A percentile compares a stretch with the other conserved stretches of the same genome.
phyloP scores from a whole-genome alignment of 2,329 filamentous ascomycete genomes.

The Venturia aucupariae region DNA sequence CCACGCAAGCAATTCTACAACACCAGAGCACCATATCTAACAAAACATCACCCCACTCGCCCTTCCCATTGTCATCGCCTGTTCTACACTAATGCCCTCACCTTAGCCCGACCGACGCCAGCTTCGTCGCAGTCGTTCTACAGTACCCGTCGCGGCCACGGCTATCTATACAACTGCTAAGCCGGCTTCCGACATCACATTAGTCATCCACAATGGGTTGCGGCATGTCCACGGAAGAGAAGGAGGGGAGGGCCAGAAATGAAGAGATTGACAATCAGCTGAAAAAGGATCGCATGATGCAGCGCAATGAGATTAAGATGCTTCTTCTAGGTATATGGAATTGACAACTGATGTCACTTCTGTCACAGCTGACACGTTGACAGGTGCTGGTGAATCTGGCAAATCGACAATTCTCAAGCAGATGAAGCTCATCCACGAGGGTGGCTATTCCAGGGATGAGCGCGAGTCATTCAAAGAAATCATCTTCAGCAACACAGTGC shows the following conservation, averaged over 20 bases:
- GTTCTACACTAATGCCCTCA: neutral
- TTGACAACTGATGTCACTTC: neutral
- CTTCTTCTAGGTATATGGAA: slow-evolving; percentile 74
- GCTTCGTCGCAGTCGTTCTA: neutral
- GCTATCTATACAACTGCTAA: neutral
- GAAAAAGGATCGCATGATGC: slow-evolving; percentile 97
- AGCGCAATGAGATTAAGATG: slow-evolving; percentile 99
- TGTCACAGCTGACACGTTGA: neutral
- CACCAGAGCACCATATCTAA: neutral
- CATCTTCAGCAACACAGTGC: slow-evolving; percentile 63
- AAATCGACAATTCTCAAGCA: slow-evolving; percentile 93
- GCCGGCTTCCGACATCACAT: neutral
- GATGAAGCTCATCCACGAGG: slow-evolving; percentile 99
- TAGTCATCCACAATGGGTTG: slow-evolving; percentile 79
- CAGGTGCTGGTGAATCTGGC: slow-evolving; percentile 94
- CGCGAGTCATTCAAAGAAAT: slow-evolving; percentile 63
- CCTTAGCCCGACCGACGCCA: neutral
- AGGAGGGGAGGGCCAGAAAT: slow-evolving; percentile 99
- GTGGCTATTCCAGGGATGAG: slow-evolving; percentile 90
- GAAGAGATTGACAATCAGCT: slow-evolving; percentile 99
- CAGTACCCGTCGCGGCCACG: neutral
- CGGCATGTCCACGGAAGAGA: slow-evolving; percentile 99
- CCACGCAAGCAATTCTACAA: neutral
- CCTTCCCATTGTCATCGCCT: too few species aligned
- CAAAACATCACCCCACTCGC: neutral